phyloP scores from a whole-genome alignment of 345 rosid genomes.

The Eucalyptus fibrosa region DNA sequence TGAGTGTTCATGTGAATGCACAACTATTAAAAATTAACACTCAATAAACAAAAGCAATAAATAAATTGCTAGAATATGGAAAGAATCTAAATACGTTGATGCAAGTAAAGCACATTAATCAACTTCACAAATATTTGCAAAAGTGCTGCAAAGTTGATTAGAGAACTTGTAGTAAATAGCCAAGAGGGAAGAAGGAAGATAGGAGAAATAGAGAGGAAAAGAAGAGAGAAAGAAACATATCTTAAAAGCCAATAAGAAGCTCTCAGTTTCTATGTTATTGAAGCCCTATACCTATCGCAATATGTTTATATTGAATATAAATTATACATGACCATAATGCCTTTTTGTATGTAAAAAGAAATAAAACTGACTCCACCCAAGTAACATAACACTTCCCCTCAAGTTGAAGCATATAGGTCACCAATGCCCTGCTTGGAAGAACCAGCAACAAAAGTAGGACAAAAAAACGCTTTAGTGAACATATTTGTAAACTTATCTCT shows the following conservation, averaged over 20 bases:
- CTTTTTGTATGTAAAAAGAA: no score
- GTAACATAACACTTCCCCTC: no score
- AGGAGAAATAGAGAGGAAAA: not conserved
- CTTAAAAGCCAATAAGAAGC: no score
- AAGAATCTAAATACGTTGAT: no score
- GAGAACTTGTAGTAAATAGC: accelerated
- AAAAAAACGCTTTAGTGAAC: not conserved
- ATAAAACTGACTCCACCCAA: no score
- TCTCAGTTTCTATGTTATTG: no score
- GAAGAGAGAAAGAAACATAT: no score
- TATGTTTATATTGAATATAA: no score
- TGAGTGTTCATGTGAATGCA: not conserved
- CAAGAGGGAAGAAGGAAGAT: not conserved
- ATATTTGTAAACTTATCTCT: not conserved
- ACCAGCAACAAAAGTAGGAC: not conserved
- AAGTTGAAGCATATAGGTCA: not conserved
- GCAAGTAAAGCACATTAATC: not conserved
- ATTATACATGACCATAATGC: no score
- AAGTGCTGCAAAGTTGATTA: accelerated
- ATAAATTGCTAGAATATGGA: not conserved
- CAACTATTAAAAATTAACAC: not conserved
- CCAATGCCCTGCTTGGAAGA: not conserved
- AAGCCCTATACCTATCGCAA: not conserved
- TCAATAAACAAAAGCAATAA: not conserved
- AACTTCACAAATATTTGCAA: not conserved